Percentiles rank a stretch among this genome's conserved stretches.
Conservation (phyloP, 2,329 filamentous ascomycete genomes). For the Taxawa tesnikishii region DNA sequence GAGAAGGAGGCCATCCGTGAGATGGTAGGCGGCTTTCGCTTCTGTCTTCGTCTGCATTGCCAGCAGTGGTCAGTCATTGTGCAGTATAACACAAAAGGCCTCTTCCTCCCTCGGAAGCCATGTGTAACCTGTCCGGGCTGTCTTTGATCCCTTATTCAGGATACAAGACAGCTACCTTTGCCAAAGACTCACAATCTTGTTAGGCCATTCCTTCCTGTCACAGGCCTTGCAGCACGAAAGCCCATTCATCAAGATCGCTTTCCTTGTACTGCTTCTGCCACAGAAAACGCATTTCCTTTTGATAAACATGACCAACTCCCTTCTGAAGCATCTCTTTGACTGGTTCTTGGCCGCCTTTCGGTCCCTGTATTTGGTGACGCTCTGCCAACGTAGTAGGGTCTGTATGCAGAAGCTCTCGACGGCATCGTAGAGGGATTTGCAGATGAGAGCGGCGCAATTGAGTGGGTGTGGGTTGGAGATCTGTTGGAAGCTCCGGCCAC, state of each 20-base stretch:
- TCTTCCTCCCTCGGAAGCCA: too few species aligned
- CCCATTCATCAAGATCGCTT: slow-evolving; percentile 17
- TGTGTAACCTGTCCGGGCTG: too few species aligned
- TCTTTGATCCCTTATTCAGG: too few species aligned
- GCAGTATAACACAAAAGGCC: too few species aligned
- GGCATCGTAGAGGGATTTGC: slow-evolving; percentile 11
- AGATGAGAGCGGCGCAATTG: slow-evolving; percentile 13
- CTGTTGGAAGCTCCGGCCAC: slow-evolving; percentile 9
- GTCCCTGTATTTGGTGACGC: slow-evolving; percentile 13
- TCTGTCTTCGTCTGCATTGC: slow-evolving; percentile 16
- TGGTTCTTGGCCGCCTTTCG: slow-evolving; percentile 3
- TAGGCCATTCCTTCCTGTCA: slow-evolving; percentile 16
- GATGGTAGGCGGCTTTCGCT: slow-evolving; percentile 12
- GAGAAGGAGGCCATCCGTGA: slow-evolving; percentile 14
- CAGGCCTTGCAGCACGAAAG: slow-evolving; percentile 17
- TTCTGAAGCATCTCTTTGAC: too few species aligned
- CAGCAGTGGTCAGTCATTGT: too few species aligned
- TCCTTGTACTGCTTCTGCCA: slow-evolving; percentile 13
- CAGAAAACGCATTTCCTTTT: slow-evolving; percentile 18
- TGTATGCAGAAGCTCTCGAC: slow-evolving; percentile 16
- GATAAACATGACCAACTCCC: slow-evolving; percentile 13
- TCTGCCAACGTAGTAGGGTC: slow-evolving; percentile 13
- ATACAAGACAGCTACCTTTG: too few species aligned
- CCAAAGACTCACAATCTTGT: slow-evolving; percentile 12
- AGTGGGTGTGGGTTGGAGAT: slow-evolving; percentile 6